Conservation (phyloP, 2,329 filamentous ascomycete species). For the Mariannaea sp. region DNA sequence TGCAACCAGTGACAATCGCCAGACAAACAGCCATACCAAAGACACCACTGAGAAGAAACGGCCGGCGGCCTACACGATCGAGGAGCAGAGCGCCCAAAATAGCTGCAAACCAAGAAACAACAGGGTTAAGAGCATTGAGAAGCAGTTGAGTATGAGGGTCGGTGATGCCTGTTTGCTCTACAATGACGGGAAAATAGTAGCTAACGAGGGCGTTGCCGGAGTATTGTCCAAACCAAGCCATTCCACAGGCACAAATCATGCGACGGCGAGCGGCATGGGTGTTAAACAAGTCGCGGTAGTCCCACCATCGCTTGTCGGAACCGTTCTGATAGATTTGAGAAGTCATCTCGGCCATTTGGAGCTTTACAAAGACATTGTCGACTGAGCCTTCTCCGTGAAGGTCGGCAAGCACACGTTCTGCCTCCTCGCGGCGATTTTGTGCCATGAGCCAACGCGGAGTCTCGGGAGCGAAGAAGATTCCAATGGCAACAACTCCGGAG, state of each 20-base stretch:
- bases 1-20: conserved; percentile 46
- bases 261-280: conserved; percentile 54
- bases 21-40: conserved; percentile 48
- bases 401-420: conserved; percentile 43
- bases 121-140: conserved; percentile 54
- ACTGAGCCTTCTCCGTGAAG: conserved; percentile 42
- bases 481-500: conserved; percentile 43
- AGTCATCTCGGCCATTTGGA: conserved; percentile 49
- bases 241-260: conserved; percentile 56
- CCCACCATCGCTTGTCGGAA: conserved; percentile 58
- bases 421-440: conserved; percentile 44
- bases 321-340: conserved; percentile 47
- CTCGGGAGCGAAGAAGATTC: conserved; percentile 46
- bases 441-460: conserved; percentile 50
- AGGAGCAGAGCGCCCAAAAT: conserved; percentile 52
- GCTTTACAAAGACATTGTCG: conserved; percentile 45
- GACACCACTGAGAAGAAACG: conserved; percentile 53
- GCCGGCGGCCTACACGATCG: conserved; percentile 54
- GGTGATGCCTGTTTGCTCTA: conserved; percentile 31
- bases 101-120: conserved; percentile 45
- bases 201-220: conserved; percentile 55
- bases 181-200: conserved; percentile 60
- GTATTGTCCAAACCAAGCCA: conserved; percentile 60
- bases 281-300: conserved; percentile 58
- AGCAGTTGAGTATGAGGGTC: conserved; percentile 52